Evolutionary conservation across 805 yeast species (phyloP).

Genomic region (Hagleromyces aurorensis): DNA sequence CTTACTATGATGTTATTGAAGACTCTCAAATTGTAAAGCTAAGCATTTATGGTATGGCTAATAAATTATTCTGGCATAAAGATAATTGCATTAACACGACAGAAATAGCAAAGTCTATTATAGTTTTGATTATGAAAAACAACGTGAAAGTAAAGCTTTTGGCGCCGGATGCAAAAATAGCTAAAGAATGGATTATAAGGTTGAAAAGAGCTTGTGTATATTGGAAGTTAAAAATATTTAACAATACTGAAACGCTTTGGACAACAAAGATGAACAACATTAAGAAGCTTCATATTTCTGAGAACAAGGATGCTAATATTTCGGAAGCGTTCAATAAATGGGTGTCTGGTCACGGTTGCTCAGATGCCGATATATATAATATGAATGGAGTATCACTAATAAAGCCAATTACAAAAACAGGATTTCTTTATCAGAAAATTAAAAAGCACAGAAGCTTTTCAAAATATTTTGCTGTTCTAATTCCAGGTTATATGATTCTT

Average conservation of each 20-base stretch:
- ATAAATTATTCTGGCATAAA: constrained; percentile 15
- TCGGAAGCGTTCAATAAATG: constrained; percentile 41
- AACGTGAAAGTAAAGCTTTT: constrained; percentile 44
- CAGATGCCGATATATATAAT: constrained; percentile 48
- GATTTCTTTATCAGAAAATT: constrained; percentile 60
- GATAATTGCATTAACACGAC: constrained; percentile 8
- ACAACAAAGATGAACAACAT: constrained; percentile 40
- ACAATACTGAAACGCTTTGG: constrained; percentile 35
- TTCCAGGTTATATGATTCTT: constrained; percentile 61
- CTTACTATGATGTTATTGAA: constrained; percentile 24
- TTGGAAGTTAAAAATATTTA: constrained; percentile 47
- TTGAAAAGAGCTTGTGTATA: constrained; percentile 40
- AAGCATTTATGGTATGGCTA: constrained; percentile 23
- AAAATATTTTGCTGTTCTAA: constrained; percentile 51
- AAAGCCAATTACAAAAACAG: constrained; percentile 53
- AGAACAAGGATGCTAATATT: constrained; percentile 48
- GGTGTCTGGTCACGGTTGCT: constrained; percentile 44
- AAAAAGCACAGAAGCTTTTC: constrained; percentile 61
- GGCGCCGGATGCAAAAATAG: constrained; percentile 41
- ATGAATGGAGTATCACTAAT: constrained; percentile 52
- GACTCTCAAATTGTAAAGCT: constrained; percentile 23
- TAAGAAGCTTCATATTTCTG: constrained; percentile 41
- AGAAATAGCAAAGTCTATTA: constrained; percentile 41
- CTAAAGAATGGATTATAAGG: constrained; percentile 62
- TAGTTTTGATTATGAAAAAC: constrained; percentile 43